A percentile compares a stretch with the other conserved stretches of the same genome.
Conservation (phyloP, 2,329 filamentous ascomycete genomes). For the Fusarium papillatum region DNA sequence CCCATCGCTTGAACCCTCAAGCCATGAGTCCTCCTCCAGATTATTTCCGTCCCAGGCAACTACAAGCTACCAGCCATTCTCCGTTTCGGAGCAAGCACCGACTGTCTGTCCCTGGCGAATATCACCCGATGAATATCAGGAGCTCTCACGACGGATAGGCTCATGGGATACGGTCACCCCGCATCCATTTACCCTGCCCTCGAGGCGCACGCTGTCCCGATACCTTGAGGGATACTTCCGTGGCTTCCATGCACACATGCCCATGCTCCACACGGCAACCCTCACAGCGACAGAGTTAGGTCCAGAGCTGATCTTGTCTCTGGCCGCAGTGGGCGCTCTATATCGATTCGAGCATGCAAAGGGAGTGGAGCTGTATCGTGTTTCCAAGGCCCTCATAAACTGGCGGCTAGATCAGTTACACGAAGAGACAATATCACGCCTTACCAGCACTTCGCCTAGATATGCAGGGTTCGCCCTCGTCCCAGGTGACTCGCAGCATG, state of each 20-base stretch:
- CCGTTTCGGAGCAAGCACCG: not conserved
- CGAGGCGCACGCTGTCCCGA: slow-evolving; percentile 21
- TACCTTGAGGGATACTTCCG: slow-evolving; percentile 27
- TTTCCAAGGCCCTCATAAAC: slow-evolving; percentile 7
- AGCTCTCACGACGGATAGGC: not conserved
- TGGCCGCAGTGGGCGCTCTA: slow-evolving; percentile 18
- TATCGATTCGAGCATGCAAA: slow-evolving; percentile 16
- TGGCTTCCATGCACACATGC: slow-evolving; percentile 24
- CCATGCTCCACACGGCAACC: slow-evolving; percentile 21
- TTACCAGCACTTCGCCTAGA: slow-evolving; percentile 4
- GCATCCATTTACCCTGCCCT: slow-evolving; percentile 8
- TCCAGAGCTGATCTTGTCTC: slow-evolving; percentile 1
- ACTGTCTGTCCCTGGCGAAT: slow-evolving; percentile 16
- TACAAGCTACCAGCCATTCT: not conserved
- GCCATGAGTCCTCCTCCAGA: not conserved
- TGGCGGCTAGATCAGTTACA: slow-evolving; percentile 11
- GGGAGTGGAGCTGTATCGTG: slow-evolving; percentile 7
- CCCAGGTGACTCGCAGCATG: not conserved
- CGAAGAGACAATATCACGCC: slow-evolving; percentile 4
- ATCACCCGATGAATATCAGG: slow-evolving; percentile 10
- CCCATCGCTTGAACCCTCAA: not conserved
- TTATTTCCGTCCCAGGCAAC: not conserved
- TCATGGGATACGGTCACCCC: not conserved
- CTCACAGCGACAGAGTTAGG: not conserved
- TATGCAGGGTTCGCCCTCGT: slow-evolving; percentile 5